Evolutionary conservation across 2,329 filamentous ascomycete genomes (phyloP).

Genomic region (Fusarium subglutinans): DNA sequence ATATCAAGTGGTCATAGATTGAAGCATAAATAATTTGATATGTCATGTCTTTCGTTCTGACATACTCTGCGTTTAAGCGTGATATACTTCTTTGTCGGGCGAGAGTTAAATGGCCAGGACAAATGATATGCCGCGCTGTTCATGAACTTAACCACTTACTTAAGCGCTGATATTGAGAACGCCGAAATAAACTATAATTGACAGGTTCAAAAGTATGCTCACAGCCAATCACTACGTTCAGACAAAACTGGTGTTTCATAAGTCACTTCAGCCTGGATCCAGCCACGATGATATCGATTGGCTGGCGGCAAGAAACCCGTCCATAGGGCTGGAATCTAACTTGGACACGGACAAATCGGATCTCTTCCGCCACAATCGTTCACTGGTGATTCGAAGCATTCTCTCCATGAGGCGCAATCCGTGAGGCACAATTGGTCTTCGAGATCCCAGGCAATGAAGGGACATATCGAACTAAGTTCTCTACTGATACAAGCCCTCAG

Average conservation of each 20-base stretch:
- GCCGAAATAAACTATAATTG: not conserved
- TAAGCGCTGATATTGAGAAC: no score
- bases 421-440: no score
- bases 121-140: not conserved
- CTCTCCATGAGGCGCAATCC: rapidly evolving
- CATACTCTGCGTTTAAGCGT: not conserved
- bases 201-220: not conserved
- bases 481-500: not conserved
- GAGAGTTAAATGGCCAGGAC: not conserved
- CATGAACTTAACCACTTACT: not conserved
- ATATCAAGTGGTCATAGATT: not conserved
- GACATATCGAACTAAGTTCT: not conserved
- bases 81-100: no score
- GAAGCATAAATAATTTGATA: not conserved
- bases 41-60: no score
- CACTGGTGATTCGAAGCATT: not conserved
- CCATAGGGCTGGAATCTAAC: not conserved
- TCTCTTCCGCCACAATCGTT: no score
- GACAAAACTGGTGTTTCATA: not conserved
- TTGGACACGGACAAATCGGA: not conserved
- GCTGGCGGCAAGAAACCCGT: not conserved
- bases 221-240: not conserved
- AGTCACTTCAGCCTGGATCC: not conserved
- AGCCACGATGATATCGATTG: not conserved
- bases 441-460: rapidly evolving